These are phyloP conservation scores for Phaeomoniella chlamydospora DNA, from an alignment of 2,329 filamentous ascomycete species.

Conservation along the genomic window DNA sequence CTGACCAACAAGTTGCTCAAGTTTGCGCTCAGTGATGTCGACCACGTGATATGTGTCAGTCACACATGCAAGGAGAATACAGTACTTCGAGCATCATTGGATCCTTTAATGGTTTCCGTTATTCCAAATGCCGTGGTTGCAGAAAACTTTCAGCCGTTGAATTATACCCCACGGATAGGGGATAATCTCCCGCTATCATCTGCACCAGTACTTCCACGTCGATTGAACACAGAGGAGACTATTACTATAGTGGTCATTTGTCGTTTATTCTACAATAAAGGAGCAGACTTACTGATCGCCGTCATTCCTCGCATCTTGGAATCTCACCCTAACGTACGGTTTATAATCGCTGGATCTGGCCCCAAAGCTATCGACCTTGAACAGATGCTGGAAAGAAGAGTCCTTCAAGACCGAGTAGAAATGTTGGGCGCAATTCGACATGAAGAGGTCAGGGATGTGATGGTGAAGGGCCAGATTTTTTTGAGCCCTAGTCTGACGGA, in stretches of 20 bases:
- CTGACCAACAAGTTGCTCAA: slow-evolving; percentile 95
- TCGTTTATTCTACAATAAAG: slow-evolving; percentile 96
- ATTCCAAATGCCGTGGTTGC: slow-evolving; percentile 97
- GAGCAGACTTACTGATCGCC: slow-evolving; percentile 90
- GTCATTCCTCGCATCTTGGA: slow-evolving; percentile 86
- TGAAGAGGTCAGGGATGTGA: slow-evolving; percentile 92
- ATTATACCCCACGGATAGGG: slow-evolving; percentile 30
- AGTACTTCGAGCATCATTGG: slow-evolving; percentile 80
- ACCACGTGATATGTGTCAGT: slow-evolving; percentile 96
- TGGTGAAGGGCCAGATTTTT: slow-evolving; percentile 94
- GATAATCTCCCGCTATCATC: slow-evolving; percentile 15
- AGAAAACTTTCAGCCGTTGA: slow-evolving; percentile 76
- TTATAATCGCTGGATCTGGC: slow-evolving; percentile 90
- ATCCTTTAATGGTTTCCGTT: slow-evolving; percentile 92
- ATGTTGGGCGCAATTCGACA: slow-evolving; percentile 86
- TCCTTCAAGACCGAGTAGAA: slow-evolving; percentile 83
- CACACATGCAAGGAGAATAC: slow-evolving; percentile 99
- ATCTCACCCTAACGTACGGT: slow-evolving; percentile 80
- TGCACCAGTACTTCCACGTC: slow-evolving; percentile 43
- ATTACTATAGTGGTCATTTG: slow-evolving; percentile 97
- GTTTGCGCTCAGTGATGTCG: slow-evolving; percentile 89
- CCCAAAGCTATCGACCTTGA: slow-evolving; percentile 96
- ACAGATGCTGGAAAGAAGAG: slow-evolving; percentile 93
- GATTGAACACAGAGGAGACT: slow-evolving; percentile 65
- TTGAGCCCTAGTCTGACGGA: slow-evolving; percentile 90